Base-by-base conservation (phyloP, 2,329 filamentous ascomycete species). In the Corinectria fuckeliana region DNA sequence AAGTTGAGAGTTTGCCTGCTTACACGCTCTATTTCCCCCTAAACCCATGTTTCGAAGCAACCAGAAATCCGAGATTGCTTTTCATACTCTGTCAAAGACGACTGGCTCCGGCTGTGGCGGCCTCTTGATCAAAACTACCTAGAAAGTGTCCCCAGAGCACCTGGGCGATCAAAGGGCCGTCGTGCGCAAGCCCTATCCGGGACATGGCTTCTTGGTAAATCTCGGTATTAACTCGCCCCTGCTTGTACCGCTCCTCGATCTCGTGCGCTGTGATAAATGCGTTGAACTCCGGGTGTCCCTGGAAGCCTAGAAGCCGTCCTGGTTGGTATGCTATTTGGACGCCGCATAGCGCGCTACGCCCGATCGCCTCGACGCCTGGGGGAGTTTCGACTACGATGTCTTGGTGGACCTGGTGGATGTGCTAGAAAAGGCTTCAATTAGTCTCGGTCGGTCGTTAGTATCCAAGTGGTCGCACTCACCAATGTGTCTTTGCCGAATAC, bases 261-360 rank as follows among this genome's bases (percentile, higher is more conserved):
- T 60, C 50, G 18, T 45, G 20, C 18, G 41, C 13, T 18, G 53
- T 57, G 5, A 54, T 52, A 32, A 50, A 23, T 9, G n/a, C 36
- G n/a, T 62, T 54, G 26, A 62, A 48, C 28, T 62, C 60, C 11
- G 60, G 60, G 21, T 62, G 60, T 3, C 60, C 60, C 18, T 62
- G 60, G 28, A 62, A 57, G 1, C 56, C 47, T 18, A 62, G 36
- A 20, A 62, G 28, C 34, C 60, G 30, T 18, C 57, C 50, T 13
- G 53, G 50, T 21, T 62, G 52, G 23, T 62, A 60, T 23, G 56
- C 53, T 14, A 62, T 48, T 21, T 62, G 60, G 3, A 55, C 50
- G 5, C 42, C 49, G 26, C 60, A 62, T n/a, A 28, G 44, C n/a
- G 39, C 20, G 47, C 60, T 60, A 7, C 38, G 47, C 16, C 42